Evolutionary conservation across 2,329 filamentous ascomycete genomes (phyloP).

Genomic region (Paradendryphiella salina): DNA sequence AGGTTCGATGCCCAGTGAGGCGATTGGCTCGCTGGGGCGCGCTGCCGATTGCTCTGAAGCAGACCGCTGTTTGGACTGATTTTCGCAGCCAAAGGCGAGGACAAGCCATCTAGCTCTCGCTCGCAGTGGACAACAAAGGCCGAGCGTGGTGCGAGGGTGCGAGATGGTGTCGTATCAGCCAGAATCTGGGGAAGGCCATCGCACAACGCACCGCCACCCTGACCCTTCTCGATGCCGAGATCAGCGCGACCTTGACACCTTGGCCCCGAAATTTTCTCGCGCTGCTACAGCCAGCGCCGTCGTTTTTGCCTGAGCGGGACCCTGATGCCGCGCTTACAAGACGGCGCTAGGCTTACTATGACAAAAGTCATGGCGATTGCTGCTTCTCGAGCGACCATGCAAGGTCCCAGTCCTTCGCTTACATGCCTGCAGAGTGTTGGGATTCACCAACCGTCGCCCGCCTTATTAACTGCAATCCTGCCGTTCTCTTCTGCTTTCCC

Average conservation of each 20-base stretch:
- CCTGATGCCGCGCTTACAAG: constrained; percentile 26
- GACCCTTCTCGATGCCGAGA: constrained; percentile 26
- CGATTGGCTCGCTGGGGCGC: constrained; percentile 15
- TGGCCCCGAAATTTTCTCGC: constrained; percentile 37
- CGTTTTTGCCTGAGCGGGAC: constrained; percentile 20
- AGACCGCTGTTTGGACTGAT: constrained; percentile 24
- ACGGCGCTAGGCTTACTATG: constrained; percentile 25
- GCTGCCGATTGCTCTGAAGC: constrained; percentile 15
- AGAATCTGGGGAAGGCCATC: constrained; percentile 28
- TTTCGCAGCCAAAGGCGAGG: background rate
- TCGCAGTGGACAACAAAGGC: background rate
- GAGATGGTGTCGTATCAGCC: constrained; percentile 9
- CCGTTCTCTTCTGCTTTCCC: constrained; percentile 13
- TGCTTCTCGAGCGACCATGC: constrained; percentile 33
- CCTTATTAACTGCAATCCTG: constrained; percentile 11
- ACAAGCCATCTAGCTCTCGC: background rate
- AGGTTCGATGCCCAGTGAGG: constrained; percentile 23
- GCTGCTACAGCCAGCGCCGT: constrained; percentile 22
- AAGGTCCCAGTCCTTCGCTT: constrained; percentile 43
- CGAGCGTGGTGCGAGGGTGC: constrained; percentile 1
- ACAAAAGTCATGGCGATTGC: constrained; percentile 26
- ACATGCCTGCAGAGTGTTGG: constrained; percentile 27
- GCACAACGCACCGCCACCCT: constrained; percentile 27
- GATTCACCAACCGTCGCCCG: constrained; percentile 18
- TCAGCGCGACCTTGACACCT: constrained; percentile 22